These are phyloP conservation scores for Xylaria sp. DNA, from an alignment of 2,329 filamentous ascomycete species.

Conservation along the genomic window DNA sequence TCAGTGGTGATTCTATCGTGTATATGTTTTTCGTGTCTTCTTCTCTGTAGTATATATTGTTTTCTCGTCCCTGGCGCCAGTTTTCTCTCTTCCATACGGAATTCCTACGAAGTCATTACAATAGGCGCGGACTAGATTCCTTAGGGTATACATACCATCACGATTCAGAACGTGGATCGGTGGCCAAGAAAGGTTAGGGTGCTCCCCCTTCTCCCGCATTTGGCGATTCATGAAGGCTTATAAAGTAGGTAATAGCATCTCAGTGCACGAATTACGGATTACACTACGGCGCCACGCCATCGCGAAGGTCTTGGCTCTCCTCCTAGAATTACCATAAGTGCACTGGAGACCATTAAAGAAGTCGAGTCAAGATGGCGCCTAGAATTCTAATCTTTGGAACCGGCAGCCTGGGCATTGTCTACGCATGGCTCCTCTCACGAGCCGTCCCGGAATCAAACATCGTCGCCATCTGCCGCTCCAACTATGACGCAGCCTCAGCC, in stretches of 20 bases:
- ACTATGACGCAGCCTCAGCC: slow-evolving; percentile 27
- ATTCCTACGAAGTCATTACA: too few species aligned
- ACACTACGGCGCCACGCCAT: too few species aligned
- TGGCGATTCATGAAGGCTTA: neutral
- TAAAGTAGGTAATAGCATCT: neutral
- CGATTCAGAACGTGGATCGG: neutral
- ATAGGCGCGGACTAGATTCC: too few species aligned
- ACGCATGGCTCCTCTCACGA: slow-evolving; percentile 26
- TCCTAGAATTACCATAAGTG: neutral
- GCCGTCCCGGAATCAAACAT: slow-evolving; percentile 24
- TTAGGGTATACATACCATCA: neutral
- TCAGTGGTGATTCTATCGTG: too few species aligned
- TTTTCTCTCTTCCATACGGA: too few species aligned
- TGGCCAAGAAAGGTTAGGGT: neutral
- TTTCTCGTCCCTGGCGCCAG: too few species aligned
- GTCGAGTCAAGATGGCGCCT: slow-evolving; percentile 10
- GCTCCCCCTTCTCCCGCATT: neutral
- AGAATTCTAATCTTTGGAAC: slow-evolving; percentile 32
- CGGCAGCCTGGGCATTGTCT: slow-evolving; percentile 32
- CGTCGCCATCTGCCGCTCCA: slow-evolving; percentile 31
- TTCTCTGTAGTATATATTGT: too few species aligned
- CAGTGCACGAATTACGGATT: too few species aligned
- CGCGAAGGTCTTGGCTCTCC: neutral
- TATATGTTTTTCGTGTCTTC: too few species aligned
- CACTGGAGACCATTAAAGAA: neutral